Conservation (phyloP, 805 yeast species). For the Spathaspora hagerdaliae region DNA sequence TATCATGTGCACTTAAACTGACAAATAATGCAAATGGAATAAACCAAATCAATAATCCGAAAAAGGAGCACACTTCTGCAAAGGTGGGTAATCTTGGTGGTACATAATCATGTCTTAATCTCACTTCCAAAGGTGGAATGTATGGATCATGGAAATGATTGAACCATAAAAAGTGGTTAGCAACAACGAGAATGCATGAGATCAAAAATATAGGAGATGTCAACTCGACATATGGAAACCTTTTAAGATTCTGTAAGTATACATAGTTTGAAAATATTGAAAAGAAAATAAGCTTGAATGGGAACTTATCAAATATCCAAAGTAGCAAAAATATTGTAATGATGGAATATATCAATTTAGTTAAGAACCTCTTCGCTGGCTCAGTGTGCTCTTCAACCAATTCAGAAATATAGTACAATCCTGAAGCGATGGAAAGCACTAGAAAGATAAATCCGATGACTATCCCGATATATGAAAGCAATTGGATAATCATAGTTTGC, state of each 20-base stretch:
- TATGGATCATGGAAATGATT: conserved; percentile 70
- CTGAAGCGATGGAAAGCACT: conserved; percentile 70
- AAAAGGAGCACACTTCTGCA: conserved; percentile 90
- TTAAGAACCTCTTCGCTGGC: conserved; percentile 69
- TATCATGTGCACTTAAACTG: conserved; percentile 87
- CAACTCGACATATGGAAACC: conserved; percentile 80
- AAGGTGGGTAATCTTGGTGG: conserved; percentile 75
- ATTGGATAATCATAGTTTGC: conserved; percentile 31
- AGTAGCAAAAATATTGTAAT: conserved; percentile 53
- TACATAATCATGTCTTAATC: conserved; percentile 53
- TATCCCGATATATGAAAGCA: conserved; percentile 36
- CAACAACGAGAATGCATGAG: conserved; percentile 67
- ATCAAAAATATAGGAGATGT: conserved; percentile 66
- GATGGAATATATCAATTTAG: conserved; percentile 59
- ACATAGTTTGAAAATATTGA: conserved; percentile 68
- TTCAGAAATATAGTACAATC: conserved; percentile 86
- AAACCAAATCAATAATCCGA: conserved; percentile 91
- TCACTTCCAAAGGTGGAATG: conserved; percentile 63
- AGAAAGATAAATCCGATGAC: conserved; percentile 38
- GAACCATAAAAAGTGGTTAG: conserved; percentile 90
- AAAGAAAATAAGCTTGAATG: conserved; percentile 61
- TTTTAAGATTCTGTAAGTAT: conserved; percentile 71
- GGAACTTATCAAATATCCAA: conserved; percentile 74
- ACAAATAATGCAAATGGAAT: conserved; percentile 91
- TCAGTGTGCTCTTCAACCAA: conserved; percentile 91